Evolutionary conservation across 2,329 filamentous ascomycete genomes (phyloP), one percentile per base, ranked within the genome.

Genomic region (Epichloe baconii): DNA sequence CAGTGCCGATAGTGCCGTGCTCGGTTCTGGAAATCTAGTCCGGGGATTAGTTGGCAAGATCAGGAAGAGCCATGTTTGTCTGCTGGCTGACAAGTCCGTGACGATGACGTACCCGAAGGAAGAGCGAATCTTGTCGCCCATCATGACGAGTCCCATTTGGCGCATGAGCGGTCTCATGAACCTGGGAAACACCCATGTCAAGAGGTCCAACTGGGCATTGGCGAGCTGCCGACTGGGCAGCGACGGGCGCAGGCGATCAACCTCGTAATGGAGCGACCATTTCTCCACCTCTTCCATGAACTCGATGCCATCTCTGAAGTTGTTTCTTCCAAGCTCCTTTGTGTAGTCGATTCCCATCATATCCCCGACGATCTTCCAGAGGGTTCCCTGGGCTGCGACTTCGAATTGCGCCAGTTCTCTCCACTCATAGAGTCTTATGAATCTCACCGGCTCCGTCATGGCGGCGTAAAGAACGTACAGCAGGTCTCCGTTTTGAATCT

Each of bases 361-460:
- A 57, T 88, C 81, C 12, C 84, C 85, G n/a, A 87, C 66, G 49
- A 73, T 73, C 64, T 85, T 86, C 85, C 84, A 88, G 59, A 85
- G 80, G 0, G 78, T 81, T 15, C 78, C 81, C 35, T 83, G 66
- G 0, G 83, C 85, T 53, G 82, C 85, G 11, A 71, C 64, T 64
- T 90, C 86, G 65, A 89, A 71, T 0, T 82, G 77, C 14, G 75
- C 82, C 21, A 87, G 64, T 4, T 68, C 40, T 3, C 86, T 76
- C 85, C 86, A 91, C 62, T 91, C 86, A 58, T 80, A 86, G 4
- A 69, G 67, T 5, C 72, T 63, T 26, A 85, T 75, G 71, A 85
- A 88, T 15, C 75, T 71, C 34, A 77, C 64, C 0, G 85, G 83
- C 61, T 88, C 81, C 1, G 76, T 68, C 19, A 85, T 74, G 61